Percentiles rank a stretch among this genome's conserved stretches.
phyloP scores from a whole-genome alignment of 148 eudicot genomes.

The Rhododendron williamsianum region DNA sequence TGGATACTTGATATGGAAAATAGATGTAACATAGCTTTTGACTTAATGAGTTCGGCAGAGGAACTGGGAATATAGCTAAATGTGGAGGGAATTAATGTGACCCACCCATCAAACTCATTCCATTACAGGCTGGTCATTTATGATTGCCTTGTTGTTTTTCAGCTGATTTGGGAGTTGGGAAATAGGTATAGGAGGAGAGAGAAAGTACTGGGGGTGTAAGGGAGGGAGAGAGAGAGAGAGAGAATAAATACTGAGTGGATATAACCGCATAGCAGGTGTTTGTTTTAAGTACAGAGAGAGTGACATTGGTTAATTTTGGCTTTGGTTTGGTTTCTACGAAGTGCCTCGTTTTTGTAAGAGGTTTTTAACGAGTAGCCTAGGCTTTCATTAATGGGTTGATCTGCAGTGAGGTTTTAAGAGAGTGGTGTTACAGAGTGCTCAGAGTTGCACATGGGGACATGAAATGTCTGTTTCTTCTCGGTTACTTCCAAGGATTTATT shows the following conservation, averaged over 20 bases:
- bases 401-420: background rate
- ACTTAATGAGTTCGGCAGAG: slow-evolving; percentile 17
- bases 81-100: slow-evolving; percentile 9
- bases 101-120: slow-evolving; percentile 4
- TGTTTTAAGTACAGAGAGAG: background rate
- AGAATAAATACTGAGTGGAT: background rate
- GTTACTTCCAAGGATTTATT: background rate
- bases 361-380: background rate
- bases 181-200: background rate
- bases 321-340: background rate
- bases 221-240: background rate
- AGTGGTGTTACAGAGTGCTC: background rate
- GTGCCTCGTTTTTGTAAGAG: background rate
- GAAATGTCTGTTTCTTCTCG: slow-evolving; percentile 4
- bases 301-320: slow-evolving; percentile 2
- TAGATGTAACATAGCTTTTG: slow-evolving; percentile 38
- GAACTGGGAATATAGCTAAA: background rate
- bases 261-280: background rate
- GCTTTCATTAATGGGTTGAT: background rate
- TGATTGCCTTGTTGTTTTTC: background rate
- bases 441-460: slow-evolving; percentile 11
- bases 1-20: background rate
- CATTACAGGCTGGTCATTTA: background rate
- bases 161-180: background rate
- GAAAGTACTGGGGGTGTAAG: too few species aligned